Conservation (phyloP, 225 moss, liverwort and hornwort genomes). For the Lunularia cruciata region DNA sequence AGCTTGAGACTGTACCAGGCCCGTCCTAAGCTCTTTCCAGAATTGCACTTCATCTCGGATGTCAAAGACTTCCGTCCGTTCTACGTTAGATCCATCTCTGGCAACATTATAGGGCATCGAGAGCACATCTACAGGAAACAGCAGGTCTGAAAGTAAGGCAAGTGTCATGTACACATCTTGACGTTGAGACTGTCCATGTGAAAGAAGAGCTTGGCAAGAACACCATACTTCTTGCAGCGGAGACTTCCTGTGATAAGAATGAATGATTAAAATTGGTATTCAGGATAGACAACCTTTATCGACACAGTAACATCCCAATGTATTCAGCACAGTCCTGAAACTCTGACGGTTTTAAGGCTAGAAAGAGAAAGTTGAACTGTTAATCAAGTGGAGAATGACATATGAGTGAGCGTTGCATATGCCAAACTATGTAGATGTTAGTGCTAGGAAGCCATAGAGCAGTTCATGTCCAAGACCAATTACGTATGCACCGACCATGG, state of each 20-base stretch:
- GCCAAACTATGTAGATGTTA: too few relatives aligned
- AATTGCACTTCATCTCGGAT: constrained; percentile 61
- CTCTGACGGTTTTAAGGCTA: too few relatives aligned
- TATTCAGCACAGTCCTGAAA: too few relatives aligned
- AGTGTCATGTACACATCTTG: constrained; percentile 64
- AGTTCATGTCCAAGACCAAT: too few relatives aligned
- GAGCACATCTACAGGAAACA: constrained; percentile 43
- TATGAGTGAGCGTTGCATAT: too few relatives aligned
- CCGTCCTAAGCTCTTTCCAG: constrained; percentile 71
- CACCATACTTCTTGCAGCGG: constrained; percentile 68
- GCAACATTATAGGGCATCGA: constrained; percentile 16
- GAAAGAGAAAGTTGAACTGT: too few relatives aligned
- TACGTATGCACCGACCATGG: too few relatives aligned
- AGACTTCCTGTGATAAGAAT: constrained; percentile 55
- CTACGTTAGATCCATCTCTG: constrained; percentile 24
- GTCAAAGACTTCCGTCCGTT: constrained; percentile 41
- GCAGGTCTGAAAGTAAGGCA: constrained; percentile 58
- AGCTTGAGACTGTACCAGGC: constrained; percentile 49
- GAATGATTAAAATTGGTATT: constrained; percentile 11
- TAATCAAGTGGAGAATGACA: too few relatives aligned
- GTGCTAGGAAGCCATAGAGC: too few relatives aligned
- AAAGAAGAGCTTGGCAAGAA: constrained; percentile 66
- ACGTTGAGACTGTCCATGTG: constrained; percentile 48
- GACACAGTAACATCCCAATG: background rate
- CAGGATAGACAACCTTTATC: background rate